Base-by-base conservation (phyloP, 768 basidiomycete genomes). In the Collybiopsis luxurians region DNA sequence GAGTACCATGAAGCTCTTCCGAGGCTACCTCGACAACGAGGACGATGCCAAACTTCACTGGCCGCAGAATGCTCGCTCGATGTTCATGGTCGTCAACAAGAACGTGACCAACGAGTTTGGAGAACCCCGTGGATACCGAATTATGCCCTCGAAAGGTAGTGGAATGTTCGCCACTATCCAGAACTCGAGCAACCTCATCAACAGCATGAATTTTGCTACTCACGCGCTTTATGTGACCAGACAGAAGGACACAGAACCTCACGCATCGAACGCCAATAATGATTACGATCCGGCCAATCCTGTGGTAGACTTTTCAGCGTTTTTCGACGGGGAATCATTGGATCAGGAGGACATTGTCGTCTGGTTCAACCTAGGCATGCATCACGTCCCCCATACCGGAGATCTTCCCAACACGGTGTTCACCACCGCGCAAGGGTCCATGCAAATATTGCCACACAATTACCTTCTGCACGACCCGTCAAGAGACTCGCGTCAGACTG, bases 151-250 rank as follows among this genome's bases (percentile, higher is more conserved):
- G 74, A 75, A 72, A 72, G 11, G 72, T 73, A 50, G 69, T 79
- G 2, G 73, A 77, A 13, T 77, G 73, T 43, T 45, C 10, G 40
- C 34, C 11, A 55, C 54, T 3, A 44, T 55, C 31, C 81, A 79
- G 66, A 47, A 47, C 39, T 55, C 54, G 4, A 46, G 24, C 19
- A 74, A 80, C 9, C 70, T 79, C 12, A 66, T 80, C 55, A 75
- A 79, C 39, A 82, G 80, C 42, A 77, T 73, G 19, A 76, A 81
- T 55, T 83, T 81, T 76, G 81, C 81, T 4, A 75, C 77, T 27
- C 76, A 82, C 63, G 76, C 75, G 48, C 65, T 81, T n/a, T 76
- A 76, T 3, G 71, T 82, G 4, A 75, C 78, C 23, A 67, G 68
- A 59, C 73, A 75, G 43, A 80, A 84, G 62, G 82, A 83, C 27